Evolutionary conservation across 2,329 filamentous ascomycete species (phyloP), one percentile per base, ranked within the genome.

Genomic region (Tolypocladium album): DNA sequence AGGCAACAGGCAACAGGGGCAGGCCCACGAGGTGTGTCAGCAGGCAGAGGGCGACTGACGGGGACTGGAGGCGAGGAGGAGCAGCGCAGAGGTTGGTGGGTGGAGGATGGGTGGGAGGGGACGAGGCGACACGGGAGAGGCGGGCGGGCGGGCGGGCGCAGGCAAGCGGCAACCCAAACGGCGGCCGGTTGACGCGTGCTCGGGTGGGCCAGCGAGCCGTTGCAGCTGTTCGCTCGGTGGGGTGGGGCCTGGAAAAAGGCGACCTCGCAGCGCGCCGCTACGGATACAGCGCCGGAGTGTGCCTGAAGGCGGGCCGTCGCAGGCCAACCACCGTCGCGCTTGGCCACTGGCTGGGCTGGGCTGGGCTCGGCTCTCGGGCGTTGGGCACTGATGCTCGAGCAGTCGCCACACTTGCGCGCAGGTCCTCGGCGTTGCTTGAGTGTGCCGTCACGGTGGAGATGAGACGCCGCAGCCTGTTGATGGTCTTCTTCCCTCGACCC

Each of bases 11-110:
- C 27, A 9, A 65, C 58, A 63, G 61, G 61, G 60, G 61, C 8
- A 63, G 64, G 62, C 58, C 52, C 47, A 64, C 63, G 64, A 24
- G 17, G 55, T 56, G 55, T 56, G 55, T 58, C 40, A 58, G 56
- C 56, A 50, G 56, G 22, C 42, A n/a, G 40, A 27, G 9, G 24
- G 24, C 11, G 62, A 66, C 65, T 63, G 64, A 64, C 62, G 60
- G 64, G 63, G 64, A 64, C 61, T 60, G 60, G 64, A 63, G 61
- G 64, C 69, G n/a, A n/a, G n/a, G n/a, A n/a, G n/a, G n/a, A n/a
- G n/a, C n/a, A n/a, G n/a, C n/a, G n/a, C n/a, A n/a, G n/a, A n/a
- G n/a, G n/a, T n/a, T n/a, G n/a, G n/a, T n/a, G n/a, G n/a, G n/a
- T n/a, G n/a, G n/a, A n/a, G n/a, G n/a, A n/a, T n/a, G n/a, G n/a